Percentiles rank a stretch among this genome's conserved stretches.
phyloP scores from a whole-genome alignment of 2,329 filamentous ascomycete species.

The Paramyrothecium sp. region DNA sequence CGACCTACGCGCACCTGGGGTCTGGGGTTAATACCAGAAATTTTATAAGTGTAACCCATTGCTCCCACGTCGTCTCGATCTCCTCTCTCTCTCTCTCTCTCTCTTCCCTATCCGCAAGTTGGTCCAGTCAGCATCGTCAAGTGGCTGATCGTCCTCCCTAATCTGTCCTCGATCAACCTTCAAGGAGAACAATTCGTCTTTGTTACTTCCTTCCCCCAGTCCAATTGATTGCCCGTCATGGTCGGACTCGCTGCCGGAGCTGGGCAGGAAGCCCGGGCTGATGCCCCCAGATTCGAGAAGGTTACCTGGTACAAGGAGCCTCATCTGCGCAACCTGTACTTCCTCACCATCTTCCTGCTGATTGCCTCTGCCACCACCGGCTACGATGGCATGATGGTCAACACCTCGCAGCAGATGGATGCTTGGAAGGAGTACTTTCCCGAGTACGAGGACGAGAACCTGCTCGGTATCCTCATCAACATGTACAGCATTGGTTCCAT shows the following conservation, averaged over 20 bases:
- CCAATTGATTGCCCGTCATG: conserved; percentile 1
- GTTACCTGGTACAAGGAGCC: conserved; percentile 57
- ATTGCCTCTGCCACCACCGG: conserved; percentile 61
- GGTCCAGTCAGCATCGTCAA: background rate
- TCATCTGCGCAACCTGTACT: conserved; percentile 55
- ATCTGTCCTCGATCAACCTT: background rate
- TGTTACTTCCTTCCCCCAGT: background rate
- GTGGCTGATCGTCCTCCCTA: background rate
- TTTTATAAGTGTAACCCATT: background rate
- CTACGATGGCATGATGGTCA: conserved; percentile 61
- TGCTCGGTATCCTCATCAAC: conserved; percentile 48
- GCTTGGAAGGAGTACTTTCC: conserved; percentile 52
- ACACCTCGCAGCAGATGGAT: conserved; percentile 57
- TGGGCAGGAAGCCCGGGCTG: conserved; percentile 36
- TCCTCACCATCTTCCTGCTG: conserved; percentile 51
- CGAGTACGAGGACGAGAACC: conserved; percentile 32
- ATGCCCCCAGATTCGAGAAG: conserved; percentile 49
- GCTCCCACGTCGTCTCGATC: background rate
- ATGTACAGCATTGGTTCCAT: conserved; percentile 53
- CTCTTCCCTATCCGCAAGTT: background rate
- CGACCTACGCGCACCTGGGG: background rate
- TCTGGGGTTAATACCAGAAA: background rate
- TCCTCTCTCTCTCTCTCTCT: background rate
- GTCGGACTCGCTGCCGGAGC: conserved; percentile 3
- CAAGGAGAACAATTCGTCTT: background rate